phyloP scores from a whole-genome alignment of 192 early-diverging fungal genomes.

The Backusella sp. region DNA sequence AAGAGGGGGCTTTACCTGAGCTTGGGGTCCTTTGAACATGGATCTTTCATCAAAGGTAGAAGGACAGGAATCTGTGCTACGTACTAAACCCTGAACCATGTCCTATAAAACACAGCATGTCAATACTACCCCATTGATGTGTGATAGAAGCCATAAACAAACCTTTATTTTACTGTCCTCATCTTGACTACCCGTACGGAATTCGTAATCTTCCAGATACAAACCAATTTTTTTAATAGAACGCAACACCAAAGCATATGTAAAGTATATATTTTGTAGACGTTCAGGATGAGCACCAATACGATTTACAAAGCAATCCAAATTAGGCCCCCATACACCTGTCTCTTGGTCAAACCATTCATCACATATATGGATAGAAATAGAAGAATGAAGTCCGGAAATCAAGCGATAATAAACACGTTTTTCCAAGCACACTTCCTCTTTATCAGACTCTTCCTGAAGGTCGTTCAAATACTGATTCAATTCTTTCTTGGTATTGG shows the following conservation, averaged over 20 bases:
- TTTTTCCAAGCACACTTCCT: conserved; percentile 78
- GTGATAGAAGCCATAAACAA: neutral
- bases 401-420: conserved; percentile 76
- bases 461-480: conserved; percentile 48
- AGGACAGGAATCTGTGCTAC: conserved; percentile 61
- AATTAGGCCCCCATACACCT: conserved; percentile 85
- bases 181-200: conserved; percentile 62
- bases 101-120: conserved; percentile 28
- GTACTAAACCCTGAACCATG: conserved; percentile 59
- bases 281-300: conserved; percentile 89
- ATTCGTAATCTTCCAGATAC: conserved; percentile 74
- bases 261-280: conserved; percentile 95
- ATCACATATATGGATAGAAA: conserved; percentile 96
- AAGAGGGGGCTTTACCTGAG: conserved; percentile 22
- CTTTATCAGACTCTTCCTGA: conserved; percentile 48
- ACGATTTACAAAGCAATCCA: conserved; percentile 88
- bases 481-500: conserved; percentile 46
- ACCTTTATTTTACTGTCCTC: conserved; percentile 57
- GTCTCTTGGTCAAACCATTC: conserved; percentile 89
- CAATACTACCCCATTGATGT: neutral
- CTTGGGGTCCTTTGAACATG: conserved; percentile 74
- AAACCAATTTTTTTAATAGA: conserved; percentile 81
- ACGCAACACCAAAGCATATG: conserved; percentile 82
- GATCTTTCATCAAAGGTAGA: conserved; percentile 88
- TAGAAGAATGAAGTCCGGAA: conserved; percentile 92